Evolutionary conservation across 768 basidiomycete genomes (phyloP).

Genomic region (Suillus americanus): DNA sequence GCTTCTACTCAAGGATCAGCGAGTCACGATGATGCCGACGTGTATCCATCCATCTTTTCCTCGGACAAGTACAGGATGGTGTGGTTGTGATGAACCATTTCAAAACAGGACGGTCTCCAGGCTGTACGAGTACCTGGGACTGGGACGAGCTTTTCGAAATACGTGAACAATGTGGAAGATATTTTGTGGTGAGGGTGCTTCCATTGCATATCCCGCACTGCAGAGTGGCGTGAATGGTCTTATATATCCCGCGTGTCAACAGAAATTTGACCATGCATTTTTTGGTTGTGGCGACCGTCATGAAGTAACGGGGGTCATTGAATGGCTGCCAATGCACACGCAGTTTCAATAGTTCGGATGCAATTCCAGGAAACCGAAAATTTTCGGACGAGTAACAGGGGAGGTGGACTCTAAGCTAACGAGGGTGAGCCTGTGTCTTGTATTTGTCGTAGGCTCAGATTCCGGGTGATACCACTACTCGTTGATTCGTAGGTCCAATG

Average conservation of each 20-base stretch:
- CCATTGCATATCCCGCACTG: background rate
- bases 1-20: background rate
- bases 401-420: too few species aligned
- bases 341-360: too few species aligned
- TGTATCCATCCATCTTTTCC: too few species aligned
- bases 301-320: background rate
- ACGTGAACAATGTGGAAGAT: background rate
- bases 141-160: background rate
- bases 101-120: background rate
- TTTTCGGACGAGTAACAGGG: background rate
- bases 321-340: background rate
- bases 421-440: too few species aligned
- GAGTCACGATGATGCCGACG: background rate
- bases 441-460: too few species aligned
- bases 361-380: background rate
- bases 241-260: background rate
- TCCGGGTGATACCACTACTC: too few species aligned
- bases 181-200: background rate
- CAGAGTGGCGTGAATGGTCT: background rate
- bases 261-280: background rate
- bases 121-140: background rate
- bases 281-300: background rate
- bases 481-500: too few species aligned
- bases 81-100: background rate
- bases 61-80: background rate